These are phyloP conservation scores for Papilionanthe hybrid DNA, from an alignment of 116 monocot species.

Conservation along the genomic window DNA sequence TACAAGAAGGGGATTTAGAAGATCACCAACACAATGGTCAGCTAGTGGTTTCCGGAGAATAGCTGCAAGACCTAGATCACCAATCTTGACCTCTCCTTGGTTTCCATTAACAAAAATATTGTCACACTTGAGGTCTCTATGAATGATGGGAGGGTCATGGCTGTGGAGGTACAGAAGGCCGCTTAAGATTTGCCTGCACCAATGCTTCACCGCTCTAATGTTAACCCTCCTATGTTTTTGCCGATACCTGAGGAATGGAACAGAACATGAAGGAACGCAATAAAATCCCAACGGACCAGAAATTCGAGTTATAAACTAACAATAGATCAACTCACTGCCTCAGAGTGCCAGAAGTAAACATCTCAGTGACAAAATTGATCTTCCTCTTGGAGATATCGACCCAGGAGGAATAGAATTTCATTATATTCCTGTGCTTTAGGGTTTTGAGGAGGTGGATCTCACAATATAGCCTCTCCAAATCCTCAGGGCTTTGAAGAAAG, in stretches of 20 bases:
- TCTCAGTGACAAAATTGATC: constrained; percentile 68
- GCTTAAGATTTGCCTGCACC: constrained; percentile 63
- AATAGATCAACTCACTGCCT: constrained; percentile 36
- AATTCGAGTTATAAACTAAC: background rate
- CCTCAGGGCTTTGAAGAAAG: constrained; percentile 51
- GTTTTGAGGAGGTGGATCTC: constrained; percentile 75
- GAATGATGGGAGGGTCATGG: constrained; percentile 63
- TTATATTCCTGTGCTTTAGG: constrained; percentile 60
- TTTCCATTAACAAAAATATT: constrained; percentile 74
- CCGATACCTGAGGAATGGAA: constrained; percentile 33
- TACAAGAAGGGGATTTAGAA: background rate
- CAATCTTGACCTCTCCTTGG: constrained; percentile 64
- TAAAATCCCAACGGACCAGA: background rate
- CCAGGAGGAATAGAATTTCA: constrained; percentile 65
- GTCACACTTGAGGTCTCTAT: constrained; percentile 68
- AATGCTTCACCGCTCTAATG: constrained; percentile 65
- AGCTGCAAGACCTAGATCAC: constrained; percentile 66
- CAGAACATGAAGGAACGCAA: no score
- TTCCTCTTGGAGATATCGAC: constrained; percentile 42
- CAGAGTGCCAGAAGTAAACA: constrained; percentile 69
- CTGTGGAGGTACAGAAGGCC: constrained; percentile 60
- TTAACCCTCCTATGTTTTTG: constrained; percentile 54
- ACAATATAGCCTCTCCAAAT: constrained; percentile 59
- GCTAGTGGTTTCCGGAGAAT: constrained; percentile 60
- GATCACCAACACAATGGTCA: constrained; percentile 42